Conservation (phyloP, 352 stramenopile species). For the Ophiocytium majus region DNA sequence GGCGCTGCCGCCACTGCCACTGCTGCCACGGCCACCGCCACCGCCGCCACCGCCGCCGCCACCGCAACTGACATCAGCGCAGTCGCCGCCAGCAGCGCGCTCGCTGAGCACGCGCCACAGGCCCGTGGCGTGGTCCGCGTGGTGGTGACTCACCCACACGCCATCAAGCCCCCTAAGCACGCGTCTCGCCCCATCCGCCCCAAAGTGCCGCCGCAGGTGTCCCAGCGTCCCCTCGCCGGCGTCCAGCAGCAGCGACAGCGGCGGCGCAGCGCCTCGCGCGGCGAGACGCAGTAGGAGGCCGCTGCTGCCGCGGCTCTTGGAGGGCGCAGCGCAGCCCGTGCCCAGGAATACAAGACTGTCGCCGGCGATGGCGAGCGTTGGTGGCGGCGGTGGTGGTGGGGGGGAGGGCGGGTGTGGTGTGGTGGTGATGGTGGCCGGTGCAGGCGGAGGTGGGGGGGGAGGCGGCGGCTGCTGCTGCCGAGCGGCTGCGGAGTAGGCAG, state of each 20-base stretch:
- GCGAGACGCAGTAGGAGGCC: constrained; percentile 42
- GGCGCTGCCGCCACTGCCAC: background rate
- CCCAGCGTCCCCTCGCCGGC: constrained; percentile 52
- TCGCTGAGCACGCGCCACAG: constrained; percentile 53
- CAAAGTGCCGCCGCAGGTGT: constrained; percentile 50
- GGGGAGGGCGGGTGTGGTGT: background rate
- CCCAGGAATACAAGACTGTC: constrained; percentile 48
- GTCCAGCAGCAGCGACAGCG: constrained; percentile 51
- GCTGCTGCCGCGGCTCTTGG: constrained; percentile 55
- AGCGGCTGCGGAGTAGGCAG: background rate
- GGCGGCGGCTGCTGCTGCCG: background rate
- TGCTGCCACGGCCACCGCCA: constrained; percentile 58
- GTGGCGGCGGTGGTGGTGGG: background rate
- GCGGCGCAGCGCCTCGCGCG: constrained; percentile 11
- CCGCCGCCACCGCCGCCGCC: background rate
- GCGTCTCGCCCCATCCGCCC: constrained; percentile 25
- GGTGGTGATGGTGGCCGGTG: too few species aligned
- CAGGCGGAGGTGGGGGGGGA: background rate
- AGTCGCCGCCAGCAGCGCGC: background rate
- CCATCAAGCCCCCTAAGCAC: constrained; percentile 46
- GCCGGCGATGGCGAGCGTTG: background rate
- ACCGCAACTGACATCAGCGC: background rate
- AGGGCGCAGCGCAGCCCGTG: constrained; percentile 49
- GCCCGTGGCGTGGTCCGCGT: constrained; percentile 59
- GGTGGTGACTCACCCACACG: constrained; percentile 63